Evolutionary conservation across 148 eudicot genomes (phyloP), one percentile per base, ranked within the genome.

Genomic region (Suaeda aralocaspica): DNA sequence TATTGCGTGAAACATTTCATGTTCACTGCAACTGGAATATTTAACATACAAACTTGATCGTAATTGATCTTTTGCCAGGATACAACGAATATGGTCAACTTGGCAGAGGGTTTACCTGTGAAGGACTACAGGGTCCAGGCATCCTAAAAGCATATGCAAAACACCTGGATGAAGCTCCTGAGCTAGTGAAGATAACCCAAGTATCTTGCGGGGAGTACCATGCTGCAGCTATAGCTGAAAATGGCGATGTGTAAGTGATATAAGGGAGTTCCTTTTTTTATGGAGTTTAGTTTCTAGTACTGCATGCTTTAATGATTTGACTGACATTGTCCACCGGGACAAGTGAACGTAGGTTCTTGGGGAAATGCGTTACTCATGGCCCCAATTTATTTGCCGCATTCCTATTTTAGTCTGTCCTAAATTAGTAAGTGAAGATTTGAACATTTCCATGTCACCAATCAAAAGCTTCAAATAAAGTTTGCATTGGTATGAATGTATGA

Each of bases 71-170:
- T 80, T 36, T 82, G 75, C 59, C 90, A 95, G 99, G 99, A 81
- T 95, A 95, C 79, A 95, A 95, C 73, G 99, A 95, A 79, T 84
- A 67, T 77, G 97, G 97, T 82, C 99, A 95, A 81, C 99, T 95
- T 79, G 99, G 99, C 59, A 85, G 93, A 83, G 99, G 99, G 53
- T 66, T 89, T 75, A 89, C 96, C 59, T 84, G 88, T 79, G 97
- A 91, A 79, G 99, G 99, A 71, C 85, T 91, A 74, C 99, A 95
- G 76, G 92, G 92, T 66, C 92, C 99, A 74, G 92, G 86, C 76
- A 73, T 95, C 72, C 79, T 95, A 41, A 86, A 72, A 60, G 88
- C 87, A 30, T 95, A 82, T 74, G 93, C 97, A 49, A 95, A 72
- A 61, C 83, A 86, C 75, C 99, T 95, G 50, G 96, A 95, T 65